Conservation (phyloP, 2,329 filamentous ascomycete species). For the Aschersonia sp. region DNA sequence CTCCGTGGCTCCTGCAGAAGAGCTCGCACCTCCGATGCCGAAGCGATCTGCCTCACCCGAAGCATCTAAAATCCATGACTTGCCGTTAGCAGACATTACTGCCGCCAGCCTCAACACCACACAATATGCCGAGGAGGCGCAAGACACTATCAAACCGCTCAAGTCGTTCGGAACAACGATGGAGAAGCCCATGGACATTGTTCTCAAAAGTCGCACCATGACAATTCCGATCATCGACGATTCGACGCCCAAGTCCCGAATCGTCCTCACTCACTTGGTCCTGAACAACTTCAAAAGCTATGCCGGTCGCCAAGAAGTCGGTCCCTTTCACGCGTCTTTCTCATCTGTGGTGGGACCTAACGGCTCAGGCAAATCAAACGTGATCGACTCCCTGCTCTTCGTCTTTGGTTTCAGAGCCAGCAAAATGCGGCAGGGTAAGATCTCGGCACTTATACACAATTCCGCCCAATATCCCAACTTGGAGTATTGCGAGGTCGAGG, state of each 20-base stretch:
- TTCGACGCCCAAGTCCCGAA: constrained; percentile 64
- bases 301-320: constrained; percentile 85
- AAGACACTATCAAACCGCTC: constrained; percentile 48
- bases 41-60: constrained; percentile 42
- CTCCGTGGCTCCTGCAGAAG: constrained; percentile 20
- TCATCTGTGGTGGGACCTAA: constrained; percentile 97
- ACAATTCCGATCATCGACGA: constrained; percentile 57
- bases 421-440: constrained; percentile 98
- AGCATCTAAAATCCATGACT: constrained; percentile 30
- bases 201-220: constrained; percentile 68
- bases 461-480: constrained; percentile 76
- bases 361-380: constrained; percentile 95
- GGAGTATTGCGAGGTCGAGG: constrained; percentile 86
- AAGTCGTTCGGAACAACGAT: constrained; percentile 63
- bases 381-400: constrained; percentile 93
- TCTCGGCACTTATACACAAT: constrained; percentile 95
- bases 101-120: constrained; percentile 42
- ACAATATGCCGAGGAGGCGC: constrained; percentile 12
- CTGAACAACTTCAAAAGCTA: constrained; percentile 99
- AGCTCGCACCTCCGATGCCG: constrained; percentile 26
- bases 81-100: constrained; percentile 63
- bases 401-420: constrained; percentile 98
- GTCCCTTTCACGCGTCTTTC: constrained; percentile 92
- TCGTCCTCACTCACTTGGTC: constrained; percentile 84
- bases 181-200: constrained; percentile 87